Conservation (phyloP, 2,329 filamentous ascomycete genomes). For the Neonectria coccinea region DNA sequence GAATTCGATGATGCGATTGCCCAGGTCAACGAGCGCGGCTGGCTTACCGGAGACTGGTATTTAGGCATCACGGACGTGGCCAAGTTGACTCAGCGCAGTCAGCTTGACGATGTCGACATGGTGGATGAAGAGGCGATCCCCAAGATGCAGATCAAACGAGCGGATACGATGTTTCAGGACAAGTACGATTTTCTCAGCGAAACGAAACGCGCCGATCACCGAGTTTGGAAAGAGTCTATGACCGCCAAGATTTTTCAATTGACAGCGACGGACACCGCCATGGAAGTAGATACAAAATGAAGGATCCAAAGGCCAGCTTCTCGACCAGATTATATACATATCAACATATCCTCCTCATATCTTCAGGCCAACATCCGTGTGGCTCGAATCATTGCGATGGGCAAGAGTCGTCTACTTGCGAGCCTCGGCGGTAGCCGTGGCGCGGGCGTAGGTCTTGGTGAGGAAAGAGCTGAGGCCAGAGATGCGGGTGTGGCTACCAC, state of each 20-base stretch:
- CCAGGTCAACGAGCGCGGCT: constrained; percentile 66
- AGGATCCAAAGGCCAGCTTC: constrained; percentile 42
- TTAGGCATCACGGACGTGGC: constrained; percentile 67
- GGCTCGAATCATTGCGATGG: constrained; percentile 7
- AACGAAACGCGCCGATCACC: constrained; percentile 70
- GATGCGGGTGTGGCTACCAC: neutral
- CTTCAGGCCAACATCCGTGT: constrained; percentile 23
- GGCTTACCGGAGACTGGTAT: constrained; percentile 75
- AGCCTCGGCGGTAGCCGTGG: constrained; percentile 9
- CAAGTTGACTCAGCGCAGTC: constrained; percentile 47
- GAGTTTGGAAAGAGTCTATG: constrained; percentile 72
- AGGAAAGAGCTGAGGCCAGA: constrained; percentile 22
- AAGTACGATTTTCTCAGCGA: constrained; percentile 78
- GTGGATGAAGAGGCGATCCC: constrained; percentile 50
- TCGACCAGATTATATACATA: constrained; percentile 41
- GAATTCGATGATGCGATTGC: constrained; percentile 73
- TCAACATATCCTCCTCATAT: constrained; percentile 34
- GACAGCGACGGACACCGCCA: constrained; percentile 42
- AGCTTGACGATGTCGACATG: constrained; percentile 51
- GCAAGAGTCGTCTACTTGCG: constrained; percentile 13
- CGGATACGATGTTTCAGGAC: constrained; percentile 81
- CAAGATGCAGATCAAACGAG: constrained; percentile 59
- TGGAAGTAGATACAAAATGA: constrained; percentile 52
- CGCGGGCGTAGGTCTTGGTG: constrained; percentile 22
- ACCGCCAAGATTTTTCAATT: constrained; percentile 66